A percentile compares a stretch with the other conserved stretches of the same genome.
Conservation (phyloP, 1,139 yeast species). For the Blastobotrys aristatus region DNA sequence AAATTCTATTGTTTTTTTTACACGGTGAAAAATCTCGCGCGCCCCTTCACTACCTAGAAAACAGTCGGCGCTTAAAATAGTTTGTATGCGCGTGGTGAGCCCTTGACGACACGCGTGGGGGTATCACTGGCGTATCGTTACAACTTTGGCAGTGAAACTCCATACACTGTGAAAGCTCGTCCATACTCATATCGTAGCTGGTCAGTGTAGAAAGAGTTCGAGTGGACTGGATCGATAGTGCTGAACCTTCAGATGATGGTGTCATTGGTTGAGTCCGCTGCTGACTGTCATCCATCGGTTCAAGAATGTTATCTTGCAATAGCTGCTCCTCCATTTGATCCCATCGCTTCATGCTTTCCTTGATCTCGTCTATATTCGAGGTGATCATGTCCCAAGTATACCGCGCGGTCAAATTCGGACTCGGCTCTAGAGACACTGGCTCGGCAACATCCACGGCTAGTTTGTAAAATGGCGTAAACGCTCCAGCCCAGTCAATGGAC, state of each 20-base stretch:
- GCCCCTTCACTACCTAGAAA: background rate
- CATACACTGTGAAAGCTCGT: constrained; percentile 1
- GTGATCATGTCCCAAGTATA: constrained; percentile 25
- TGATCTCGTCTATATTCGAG: constrained; percentile 20
- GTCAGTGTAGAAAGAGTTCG: too few relatives aligned
- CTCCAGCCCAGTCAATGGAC: background rate
- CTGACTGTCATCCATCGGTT: background rate
- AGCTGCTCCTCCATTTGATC: constrained; percentile 11
- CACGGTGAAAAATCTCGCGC: background rate
- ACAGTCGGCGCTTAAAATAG: background rate
- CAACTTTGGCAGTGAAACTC: background rate
- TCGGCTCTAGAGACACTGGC: background rate
- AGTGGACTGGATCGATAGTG: background rate
- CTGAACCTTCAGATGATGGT: background rate
- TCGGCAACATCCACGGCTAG: background rate
- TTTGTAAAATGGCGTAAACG: background rate
- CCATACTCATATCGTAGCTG: too few relatives aligned
- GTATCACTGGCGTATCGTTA: background rate
- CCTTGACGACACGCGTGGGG: constrained; percentile 1
- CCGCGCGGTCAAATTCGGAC: background rate
- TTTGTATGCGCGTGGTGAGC: background rate
- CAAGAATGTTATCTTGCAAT: background rate
- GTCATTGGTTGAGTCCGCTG: background rate
- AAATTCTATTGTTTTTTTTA: too few relatives aligned
- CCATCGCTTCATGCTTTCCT: constrained; percentile 18